Conservation (phyloP, 192 early-diverging fungal species). For the Coemansia sp. region DNA sequence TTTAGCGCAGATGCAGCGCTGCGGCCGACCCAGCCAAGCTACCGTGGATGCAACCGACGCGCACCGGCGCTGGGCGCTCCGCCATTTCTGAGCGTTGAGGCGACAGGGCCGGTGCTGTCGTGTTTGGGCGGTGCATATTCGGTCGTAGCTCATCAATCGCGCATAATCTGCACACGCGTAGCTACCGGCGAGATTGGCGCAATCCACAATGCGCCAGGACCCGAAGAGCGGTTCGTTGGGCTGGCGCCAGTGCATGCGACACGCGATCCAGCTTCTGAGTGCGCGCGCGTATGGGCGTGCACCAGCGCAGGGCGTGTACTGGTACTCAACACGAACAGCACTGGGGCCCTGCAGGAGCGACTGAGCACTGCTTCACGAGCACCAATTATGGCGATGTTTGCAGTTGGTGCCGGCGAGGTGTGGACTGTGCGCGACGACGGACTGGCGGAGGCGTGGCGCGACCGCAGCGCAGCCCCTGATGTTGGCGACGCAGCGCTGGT, state of each 20-base stretch:
- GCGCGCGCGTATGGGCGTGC: conserved; percentile 37
- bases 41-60: conserved; percentile 29
- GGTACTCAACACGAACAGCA: conserved; percentile 30
- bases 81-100: conserved; percentile 39
- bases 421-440: conserved; percentile 53
- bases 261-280: conserved; percentile 24
- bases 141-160: conserved; percentile 39
- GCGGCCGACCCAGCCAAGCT: conserved; percentile 27
- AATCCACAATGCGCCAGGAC: conserved; percentile 46
- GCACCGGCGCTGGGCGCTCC: conserved; percentile 38
- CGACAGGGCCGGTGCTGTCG: conserved; percentile 16
- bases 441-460: conserved; percentile 37
- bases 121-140: conserved; percentile 41
- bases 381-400: conserved; percentile 23
- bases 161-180: conserved; percentile 46
- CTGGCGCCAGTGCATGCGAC: conserved; percentile 35
- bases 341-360: conserved; percentile 21
- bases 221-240: conserved; percentile 51
- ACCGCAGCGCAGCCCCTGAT: conserved; percentile 15
- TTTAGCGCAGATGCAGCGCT: conserved; percentile 29
- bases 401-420: conserved; percentile 28
- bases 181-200: conserved; percentile 49
- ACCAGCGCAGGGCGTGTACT: conserved; percentile 38
- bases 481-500: conserved; percentile 20
- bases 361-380: conserved; percentile 20